A percentile compares a stretch with the other conserved stretches of the same genome.
Evolutionary conservation across 192 early-diverging fungal species (phyloP).

Genomic region (Obelidium mucronatum): DNA sequence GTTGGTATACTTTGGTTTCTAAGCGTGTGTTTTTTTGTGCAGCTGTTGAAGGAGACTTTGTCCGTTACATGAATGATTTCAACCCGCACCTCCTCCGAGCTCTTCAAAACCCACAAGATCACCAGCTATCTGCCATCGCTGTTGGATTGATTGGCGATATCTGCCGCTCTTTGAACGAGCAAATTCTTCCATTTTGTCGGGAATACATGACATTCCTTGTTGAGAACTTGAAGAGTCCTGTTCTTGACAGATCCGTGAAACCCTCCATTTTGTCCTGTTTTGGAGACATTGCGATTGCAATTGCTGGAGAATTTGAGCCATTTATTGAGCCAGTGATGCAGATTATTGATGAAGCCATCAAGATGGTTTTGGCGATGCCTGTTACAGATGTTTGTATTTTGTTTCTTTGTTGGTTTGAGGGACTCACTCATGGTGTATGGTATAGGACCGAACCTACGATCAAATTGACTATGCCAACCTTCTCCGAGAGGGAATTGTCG

Average conservation of each 20-base stretch:
- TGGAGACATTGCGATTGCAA: constrained; percentile 97
- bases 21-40: not conserved
- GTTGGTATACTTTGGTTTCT: not conserved
- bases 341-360: constrained; percentile 80
- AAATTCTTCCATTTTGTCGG: constrained; percentile 81
- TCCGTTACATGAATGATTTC: constrained; percentile 88
- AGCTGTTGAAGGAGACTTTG: constrained; percentile 86
- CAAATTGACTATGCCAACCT: constrained; percentile 79
- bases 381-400: constrained; percentile 5
- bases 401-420: not conserved
- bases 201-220: constrained; percentile 83
- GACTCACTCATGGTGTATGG: constrained; percentile 11
- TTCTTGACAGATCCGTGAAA: constrained; percentile 86
- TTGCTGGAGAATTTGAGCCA: constrained; percentile 81
- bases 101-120: constrained; percentile 89
- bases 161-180: constrained; percentile 83
- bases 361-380: constrained; percentile 6
- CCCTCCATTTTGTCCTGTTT: constrained; percentile 94
- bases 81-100: constrained; percentile 81
- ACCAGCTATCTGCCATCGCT: constrained; percentile 91
- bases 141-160: constrained; percentile 98
- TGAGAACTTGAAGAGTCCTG: constrained; percentile 77
- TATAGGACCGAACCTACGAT: constrained; percentile 27
- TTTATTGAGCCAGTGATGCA: constrained; percentile 86
- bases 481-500: constrained; percentile 88